Percentiles rank a stretch among this genome's conserved stretches.
phyloP scores from a whole-genome alignment of 2,329 filamentous ascomycete species.

The Plectosphaerella cucumerina region DNA sequence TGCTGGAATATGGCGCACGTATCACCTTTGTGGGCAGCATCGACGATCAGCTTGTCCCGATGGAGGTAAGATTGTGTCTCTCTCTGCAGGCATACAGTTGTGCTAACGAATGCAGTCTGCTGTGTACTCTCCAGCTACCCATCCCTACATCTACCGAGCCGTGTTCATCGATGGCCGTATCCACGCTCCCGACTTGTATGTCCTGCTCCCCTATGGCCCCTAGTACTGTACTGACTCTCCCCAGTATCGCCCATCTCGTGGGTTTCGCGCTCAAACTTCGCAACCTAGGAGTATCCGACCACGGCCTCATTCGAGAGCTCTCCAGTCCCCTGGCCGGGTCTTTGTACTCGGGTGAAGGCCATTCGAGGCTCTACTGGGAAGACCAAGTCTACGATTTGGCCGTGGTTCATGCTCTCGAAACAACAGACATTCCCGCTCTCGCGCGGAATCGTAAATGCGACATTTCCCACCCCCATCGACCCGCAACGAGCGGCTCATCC shows the following conservation, averaged over 20 bases:
- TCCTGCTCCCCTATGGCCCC: not conserved
- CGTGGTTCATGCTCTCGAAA: constrained; percentile 70
- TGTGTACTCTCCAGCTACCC: constrained; percentile 76
- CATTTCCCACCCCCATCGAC: constrained; percentile 11
- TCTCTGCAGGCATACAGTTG: not conserved
- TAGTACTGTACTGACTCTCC: not conserved
- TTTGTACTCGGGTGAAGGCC: constrained; percentile 86
- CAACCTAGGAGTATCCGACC: constrained; percentile 88
- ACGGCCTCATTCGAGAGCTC: constrained; percentile 87
- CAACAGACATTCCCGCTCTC: constrained; percentile 44
- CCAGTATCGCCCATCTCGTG: constrained; percentile 77
- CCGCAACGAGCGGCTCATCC: not conserved
- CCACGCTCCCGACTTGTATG: constrained; percentile 84
- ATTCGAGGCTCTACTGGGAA: constrained; percentile 91
- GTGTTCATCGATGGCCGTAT: constrained; percentile 92
- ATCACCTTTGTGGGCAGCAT: constrained; percentile 91
- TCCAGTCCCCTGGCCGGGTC: constrained; percentile 85
- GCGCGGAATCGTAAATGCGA: constrained; percentile 24
- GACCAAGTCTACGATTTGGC: constrained; percentile 78
- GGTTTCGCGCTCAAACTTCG: constrained; percentile 91
- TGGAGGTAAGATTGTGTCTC: constrained; percentile 64
- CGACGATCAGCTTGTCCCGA: constrained; percentile 90
- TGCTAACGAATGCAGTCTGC: constrained; percentile 56
- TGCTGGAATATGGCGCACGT: constrained; percentile 73
- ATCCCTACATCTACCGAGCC: constrained; percentile 93